A percentile compares a stretch with the other conserved stretches of the same genome.
Evolutionary conservation across 768 basidiomycete genomes (phyloP).

Genomic region (Dacryopinax primogenitus): DNA sequence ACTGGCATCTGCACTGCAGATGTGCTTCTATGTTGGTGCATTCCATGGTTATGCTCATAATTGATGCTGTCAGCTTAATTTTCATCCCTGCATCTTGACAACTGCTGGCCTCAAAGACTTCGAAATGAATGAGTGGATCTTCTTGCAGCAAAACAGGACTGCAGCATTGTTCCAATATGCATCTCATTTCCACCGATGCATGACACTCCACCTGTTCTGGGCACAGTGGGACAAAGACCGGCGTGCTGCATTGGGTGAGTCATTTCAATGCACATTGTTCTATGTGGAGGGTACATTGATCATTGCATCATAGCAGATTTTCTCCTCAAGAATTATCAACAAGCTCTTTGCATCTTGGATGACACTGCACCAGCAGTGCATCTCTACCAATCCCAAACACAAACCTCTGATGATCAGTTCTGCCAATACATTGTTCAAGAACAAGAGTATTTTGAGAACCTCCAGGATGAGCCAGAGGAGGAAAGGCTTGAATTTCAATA

Average conservation of each 20-base stretch:
- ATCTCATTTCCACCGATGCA: conserved; percentile 15
- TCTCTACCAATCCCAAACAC: neutral
- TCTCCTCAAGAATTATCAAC: neutral
- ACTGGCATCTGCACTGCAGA: neutral
- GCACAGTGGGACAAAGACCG: conserved; percentile 21
- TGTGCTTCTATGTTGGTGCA: conserved; percentile 19
- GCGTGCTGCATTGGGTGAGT: conserved; percentile 15
- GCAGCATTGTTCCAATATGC: conserved; percentile 16
- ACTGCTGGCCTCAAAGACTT: conserved; percentile 19
- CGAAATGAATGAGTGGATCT: conserved; percentile 18
- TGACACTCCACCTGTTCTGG: conserved; percentile 15
- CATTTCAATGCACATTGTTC: neutral
- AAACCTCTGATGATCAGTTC: neutral
- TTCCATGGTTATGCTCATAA: conserved; percentile 21
- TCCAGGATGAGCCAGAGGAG: conserved; percentile 9
- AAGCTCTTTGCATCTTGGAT: neutral
- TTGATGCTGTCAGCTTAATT: conserved; percentile 16
- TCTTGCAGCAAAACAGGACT: conserved; percentile 16
- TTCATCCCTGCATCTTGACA: conserved; percentile 15
- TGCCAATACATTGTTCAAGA: neutral
- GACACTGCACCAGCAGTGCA: neutral
- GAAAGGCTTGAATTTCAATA: conserved; percentile 1
- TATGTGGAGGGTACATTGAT: neutral
- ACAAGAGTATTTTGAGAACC: neutral
- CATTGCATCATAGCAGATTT: neutral